phyloP scores from a whole-genome alignment of 768 basidiomycete genomes.

The Megacollybia marginata region DNA sequence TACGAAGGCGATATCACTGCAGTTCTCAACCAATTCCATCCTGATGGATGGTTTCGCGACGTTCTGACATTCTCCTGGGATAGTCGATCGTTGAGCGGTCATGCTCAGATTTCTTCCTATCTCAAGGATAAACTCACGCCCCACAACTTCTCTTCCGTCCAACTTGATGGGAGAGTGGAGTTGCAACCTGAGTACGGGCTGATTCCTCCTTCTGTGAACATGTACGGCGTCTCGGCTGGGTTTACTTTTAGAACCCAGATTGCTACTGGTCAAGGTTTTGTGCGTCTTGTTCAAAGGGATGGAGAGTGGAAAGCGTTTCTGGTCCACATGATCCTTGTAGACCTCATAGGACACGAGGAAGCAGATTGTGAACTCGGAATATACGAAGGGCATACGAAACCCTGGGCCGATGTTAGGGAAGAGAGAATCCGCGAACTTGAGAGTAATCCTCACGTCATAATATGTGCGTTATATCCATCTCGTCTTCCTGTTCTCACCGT shows the following conservation, averaged over 20 bases:
- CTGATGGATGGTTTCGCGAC: slow-evolving; percentile 33
- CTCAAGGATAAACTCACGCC: slow-evolving; percentile 12
- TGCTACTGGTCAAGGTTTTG: slow-evolving; percentile 25
- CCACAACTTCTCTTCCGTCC: slow-evolving; percentile 9
- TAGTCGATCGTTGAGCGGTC: slow-evolving; percentile 27
- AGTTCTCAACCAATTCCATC: slow-evolving; percentile 19
- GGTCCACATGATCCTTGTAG: slow-evolving; percentile 22
- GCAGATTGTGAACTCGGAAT: too few species aligned
- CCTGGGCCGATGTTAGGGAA: slow-evolving; percentile 26
- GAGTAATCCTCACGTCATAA: slow-evolving; percentile 28
- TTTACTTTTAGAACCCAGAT: slow-evolving; percentile 29
- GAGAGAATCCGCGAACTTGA: slow-evolving; percentile 29
- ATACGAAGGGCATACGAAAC: slow-evolving; percentile 23
- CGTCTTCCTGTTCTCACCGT: too few species aligned
- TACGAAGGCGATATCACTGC: slow-evolving; percentile 8
- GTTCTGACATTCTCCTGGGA: slow-evolving; percentile 37
- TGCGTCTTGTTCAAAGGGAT: slow-evolving; percentile 20
- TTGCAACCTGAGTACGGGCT: slow-evolving; percentile 13
- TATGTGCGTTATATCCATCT: slow-evolving; percentile 18
- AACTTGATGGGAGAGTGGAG: slow-evolving; percentile 15
- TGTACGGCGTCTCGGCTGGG: slow-evolving; percentile 24
- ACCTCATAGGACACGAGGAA: slow-evolving; percentile 22
- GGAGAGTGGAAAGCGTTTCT: slow-evolving; percentile 26
- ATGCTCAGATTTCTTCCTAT: slow-evolving; percentile 23
- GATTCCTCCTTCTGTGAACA: slow-evolving; percentile 4